Evolutionary conservation across 352 stramenopile genomes (phyloP).

Genomic region (Halophytophthora polymorphica): DNA sequence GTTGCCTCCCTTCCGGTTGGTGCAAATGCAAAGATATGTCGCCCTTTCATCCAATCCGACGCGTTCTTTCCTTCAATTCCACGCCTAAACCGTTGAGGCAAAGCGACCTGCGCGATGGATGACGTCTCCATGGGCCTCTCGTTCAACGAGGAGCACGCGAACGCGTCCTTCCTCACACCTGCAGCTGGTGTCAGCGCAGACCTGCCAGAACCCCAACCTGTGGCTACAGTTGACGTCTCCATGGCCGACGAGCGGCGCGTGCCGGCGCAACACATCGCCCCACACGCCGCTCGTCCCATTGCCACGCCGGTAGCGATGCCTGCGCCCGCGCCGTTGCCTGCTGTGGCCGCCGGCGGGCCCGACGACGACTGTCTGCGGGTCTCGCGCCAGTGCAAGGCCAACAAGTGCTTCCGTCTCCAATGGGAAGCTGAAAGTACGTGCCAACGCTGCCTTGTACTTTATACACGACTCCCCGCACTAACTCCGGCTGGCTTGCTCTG

Average conservation of each 20-base stretch:
- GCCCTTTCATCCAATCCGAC: too few species aligned
- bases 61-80: too few species aligned
- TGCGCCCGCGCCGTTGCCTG: conserved; percentile 3
- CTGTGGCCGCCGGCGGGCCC: conserved; percentile 6
- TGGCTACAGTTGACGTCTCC: not conserved
- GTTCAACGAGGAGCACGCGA: conserved; percentile 26
- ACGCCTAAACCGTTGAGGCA: too few species aligned
- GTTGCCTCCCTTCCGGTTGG: too few species aligned
- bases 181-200: conserved; percentile 1
- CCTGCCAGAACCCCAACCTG: not conserved
- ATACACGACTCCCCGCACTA: not conserved
- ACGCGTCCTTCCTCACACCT: conserved; percentile 31
- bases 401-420: conserved; percentile 68
- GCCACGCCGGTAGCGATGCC: not conserved
- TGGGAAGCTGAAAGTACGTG: conserved; percentile 76
- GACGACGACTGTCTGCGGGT: conserved; percentile 56
- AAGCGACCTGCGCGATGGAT: conserved; percentile 17
- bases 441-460: not conserved
- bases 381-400: conserved; percentile 57
- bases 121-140: conserved; percentile 33
- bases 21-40: too few species aligned
- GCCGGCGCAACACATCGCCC: conserved; percentile 1
- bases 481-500: not conserved
- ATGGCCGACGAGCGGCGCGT: not conserved
- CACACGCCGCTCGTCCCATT: not conserved